Evolutionary conservation across 2,329 filamentous ascomycete genomes (phyloP), one percentile per base, ranked within the genome.

Genomic region (Remersonia thermophila): DNA sequence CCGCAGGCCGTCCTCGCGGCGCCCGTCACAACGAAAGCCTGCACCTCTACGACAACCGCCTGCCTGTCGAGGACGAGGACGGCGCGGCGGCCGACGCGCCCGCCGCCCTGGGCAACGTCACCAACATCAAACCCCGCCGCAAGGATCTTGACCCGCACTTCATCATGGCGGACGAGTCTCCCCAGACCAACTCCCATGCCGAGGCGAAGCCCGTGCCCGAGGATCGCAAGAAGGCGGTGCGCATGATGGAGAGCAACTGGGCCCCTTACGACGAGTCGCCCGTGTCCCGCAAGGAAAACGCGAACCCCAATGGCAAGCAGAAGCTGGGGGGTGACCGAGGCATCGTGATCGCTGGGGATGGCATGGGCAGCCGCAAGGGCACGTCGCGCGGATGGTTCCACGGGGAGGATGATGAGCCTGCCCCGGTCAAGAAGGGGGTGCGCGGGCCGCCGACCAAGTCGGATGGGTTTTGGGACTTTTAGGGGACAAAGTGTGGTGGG

Each of bases 121-220:
- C 80, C 42, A 84, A 89, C 57, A 67, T 78, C 39, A 74, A 77
- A 52, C 73, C 79, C 56, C 80, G 83, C 37, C 69, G 67, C 51
- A 84, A 87, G 58, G 74, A 83, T 54, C 87, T 93, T 48, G 77
- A 77, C 33, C 59, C 77, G 14, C 83, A 94, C 49, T 94, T 86
- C 64, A 67, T 67, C 35, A 78, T 93, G 63, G 67, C 69, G 6
- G 85, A 93, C 54, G 65, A 75, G 28, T 74, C 75, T 41, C 73
- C 76, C 8, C 47, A 58, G 25, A 57, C 18, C 17, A 52, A 55
- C 26, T 58, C 13, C 23, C 50, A 36, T 48, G 49, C 54, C 51
- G 50, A 53, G 38, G 52, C 61, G 51, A 62, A 60, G 14, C 20
- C 20, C 5, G 52, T 76, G 14, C 56, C 69, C 35, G 68, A 74